Evolutionary conservation across 2,329 filamentous ascomycete species (phyloP), one percentile per base, ranked within the genome.

Genomic region (Alternaria panax): DNA sequence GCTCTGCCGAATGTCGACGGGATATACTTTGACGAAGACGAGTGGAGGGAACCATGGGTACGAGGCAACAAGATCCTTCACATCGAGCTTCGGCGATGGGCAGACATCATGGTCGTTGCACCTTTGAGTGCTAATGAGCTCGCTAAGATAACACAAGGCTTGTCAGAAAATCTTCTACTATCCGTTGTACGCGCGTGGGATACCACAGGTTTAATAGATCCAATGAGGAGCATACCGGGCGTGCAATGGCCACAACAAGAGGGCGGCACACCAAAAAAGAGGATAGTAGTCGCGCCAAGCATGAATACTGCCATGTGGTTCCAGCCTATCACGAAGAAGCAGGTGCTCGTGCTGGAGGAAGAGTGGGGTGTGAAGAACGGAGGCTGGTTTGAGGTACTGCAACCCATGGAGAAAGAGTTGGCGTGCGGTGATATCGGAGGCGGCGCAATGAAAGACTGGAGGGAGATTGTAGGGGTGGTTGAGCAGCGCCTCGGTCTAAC

Each of bases 281-380:
- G 83, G 64, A 92, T 96, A 34, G 71, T 95, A 2, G 90, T 94
- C 0, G 91, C 91, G 2, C 89, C 90, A 1, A 88, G 90, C 28
- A 96, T 97, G 92, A 97, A 97, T 76, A 92, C 88, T 24, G 88
- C 89, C 4, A 97, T 97, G 93, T 96, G 91, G 90, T 82, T 84
- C 55, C 92, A 97, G 74, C 93, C 93, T 2, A 81, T 96, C 45
- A 97, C 93, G 1, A 83, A 80, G 50, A 87, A 86, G 63, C 92
- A 97, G 64, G 79, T 97, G 36, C 80, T 80, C 40, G 81, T 90
- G 0, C 80, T 97, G 46, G 85, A 89, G 63, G 85, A 90, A 47
- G 90, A 93, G 58, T 97, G 93, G 92, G 89, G 88, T 6, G 68
- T 72, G 8, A 65, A 66, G 45, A 76, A 75, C 34, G 73, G 74